Percentiles rank a stretch among this genome's conserved stretches.
Evolutionary conservation across 495 filamentous ascomycete species (phyloP).

Genomic region (Ascodesmis nigricans): DNA sequence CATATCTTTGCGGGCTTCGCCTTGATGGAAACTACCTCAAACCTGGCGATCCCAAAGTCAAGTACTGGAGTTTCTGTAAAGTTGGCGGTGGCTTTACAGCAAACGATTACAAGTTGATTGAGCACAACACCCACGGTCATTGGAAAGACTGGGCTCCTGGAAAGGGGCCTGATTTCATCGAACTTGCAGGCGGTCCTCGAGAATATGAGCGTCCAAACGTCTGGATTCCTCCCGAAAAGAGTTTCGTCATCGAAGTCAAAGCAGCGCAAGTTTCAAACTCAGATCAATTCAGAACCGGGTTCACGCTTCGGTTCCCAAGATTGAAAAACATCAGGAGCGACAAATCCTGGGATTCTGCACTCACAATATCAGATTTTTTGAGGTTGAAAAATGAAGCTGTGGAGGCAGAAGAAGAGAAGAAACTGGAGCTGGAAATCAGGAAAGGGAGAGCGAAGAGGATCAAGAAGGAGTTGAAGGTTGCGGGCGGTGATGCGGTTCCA

Average conservation of each 20-base stretch:
- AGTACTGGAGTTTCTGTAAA: slow-evolving; percentile 78
- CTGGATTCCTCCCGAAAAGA: slow-evolving; percentile 82
- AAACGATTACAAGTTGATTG: slow-evolving; percentile 60
- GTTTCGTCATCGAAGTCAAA: slow-evolving; percentile 71
- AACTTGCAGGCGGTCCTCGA: slow-evolving; percentile 52
- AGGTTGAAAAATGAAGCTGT: slow-evolving; percentile 50
- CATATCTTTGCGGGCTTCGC: slow-evolving; percentile 69
- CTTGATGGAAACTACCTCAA: slow-evolving; percentile 44
- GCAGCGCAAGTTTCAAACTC: slow-evolving; percentile 57
- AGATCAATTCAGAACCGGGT: slow-evolving; percentile 52
- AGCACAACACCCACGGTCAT: slow-evolving; percentile 69
- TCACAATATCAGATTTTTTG: slow-evolving; percentile 56
- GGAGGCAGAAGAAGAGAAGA: slow-evolving; percentile 40
- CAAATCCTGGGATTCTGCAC: slow-evolving; percentile 59
- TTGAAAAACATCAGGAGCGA: slow-evolving; percentile 68
- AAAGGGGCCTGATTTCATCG: slow-evolving; percentile 60
- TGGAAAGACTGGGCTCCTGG: slow-evolving; percentile 72
- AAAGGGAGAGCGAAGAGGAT: slow-evolving; percentile 40
- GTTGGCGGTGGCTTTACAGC: slow-evolving; percentile 82
- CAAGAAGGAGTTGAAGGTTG: slow-evolving; percentile 50
- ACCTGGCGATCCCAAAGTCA: slow-evolving; percentile 12
- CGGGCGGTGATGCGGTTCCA: slow-evolving; percentile 26
- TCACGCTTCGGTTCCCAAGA: slow-evolving; percentile 77
- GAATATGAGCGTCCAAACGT: slow-evolving; percentile 69
- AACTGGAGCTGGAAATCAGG: slow-evolving; percentile 62